These are phyloP conservation scores for Monilinia fructicola DNA, from an alignment of 2,329 filamentous ascomycete genomes.

Conservation along the genomic window DNA sequence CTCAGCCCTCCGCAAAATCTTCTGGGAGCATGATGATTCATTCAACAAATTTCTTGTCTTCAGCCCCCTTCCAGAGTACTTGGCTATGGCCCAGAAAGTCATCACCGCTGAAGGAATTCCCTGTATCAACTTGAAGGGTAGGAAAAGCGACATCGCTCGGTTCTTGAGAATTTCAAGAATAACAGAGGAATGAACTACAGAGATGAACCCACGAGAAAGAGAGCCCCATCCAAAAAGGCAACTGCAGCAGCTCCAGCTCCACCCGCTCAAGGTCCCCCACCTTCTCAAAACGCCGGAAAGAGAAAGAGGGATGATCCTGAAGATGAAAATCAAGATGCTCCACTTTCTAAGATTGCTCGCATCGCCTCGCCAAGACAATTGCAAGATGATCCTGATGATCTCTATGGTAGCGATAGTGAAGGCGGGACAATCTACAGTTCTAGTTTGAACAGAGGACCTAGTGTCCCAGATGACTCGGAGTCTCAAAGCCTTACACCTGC, in stretches of 20 bases:
- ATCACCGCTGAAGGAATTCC: constrained; percentile 7
- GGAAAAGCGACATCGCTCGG: not conserved
- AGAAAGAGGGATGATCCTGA: not conserved
- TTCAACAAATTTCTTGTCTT: not conserved
- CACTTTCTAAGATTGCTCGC: constrained; percentile 43
- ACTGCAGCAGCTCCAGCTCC: not conserved
- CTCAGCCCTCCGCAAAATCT: not conserved
- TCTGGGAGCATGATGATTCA: constrained; percentile 7
- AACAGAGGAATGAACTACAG: not conserved
- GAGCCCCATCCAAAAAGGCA: not conserved
- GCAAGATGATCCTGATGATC: not conserved
- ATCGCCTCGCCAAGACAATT: not conserved
- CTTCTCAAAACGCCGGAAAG: not conserved
- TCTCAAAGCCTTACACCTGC: too few species aligned
- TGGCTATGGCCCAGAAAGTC: not conserved
- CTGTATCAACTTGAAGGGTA: not conserved
- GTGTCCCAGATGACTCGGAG: not conserved
- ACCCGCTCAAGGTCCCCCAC: not conserved
- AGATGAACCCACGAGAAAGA: not conserved
- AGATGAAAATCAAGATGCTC: not conserved
- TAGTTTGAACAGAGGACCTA: not conserved
- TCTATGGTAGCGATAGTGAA: not conserved
- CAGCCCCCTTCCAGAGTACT: not conserved
- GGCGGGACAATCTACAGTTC: not conserved
- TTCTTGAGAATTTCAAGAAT: constrained; percentile 9